A percentile compares a stretch with the other conserved stretches of the same genome.
Evolutionary conservation across 257 asterid genomes (phyloP).

Genomic region (Nicotiana benthamiana): DNA sequence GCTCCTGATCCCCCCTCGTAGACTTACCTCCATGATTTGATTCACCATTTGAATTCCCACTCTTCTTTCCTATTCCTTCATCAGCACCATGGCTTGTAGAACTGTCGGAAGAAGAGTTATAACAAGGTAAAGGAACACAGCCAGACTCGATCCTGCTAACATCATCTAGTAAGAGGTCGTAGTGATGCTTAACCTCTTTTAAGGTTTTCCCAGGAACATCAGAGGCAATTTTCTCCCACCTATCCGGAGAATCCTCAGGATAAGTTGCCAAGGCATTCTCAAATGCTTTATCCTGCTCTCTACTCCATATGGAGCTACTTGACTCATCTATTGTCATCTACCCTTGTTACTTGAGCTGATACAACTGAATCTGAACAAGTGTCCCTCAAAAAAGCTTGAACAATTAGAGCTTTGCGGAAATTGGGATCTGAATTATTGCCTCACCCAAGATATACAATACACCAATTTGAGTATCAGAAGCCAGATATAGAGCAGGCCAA

Average conservation of each 20-base stretch:
- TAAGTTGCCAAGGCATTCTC: conserved; percentile 74
- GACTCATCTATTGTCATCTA: conserved; percentile 65
- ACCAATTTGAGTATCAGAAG: conserved; percentile 14
- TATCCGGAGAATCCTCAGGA: conserved; percentile 50
- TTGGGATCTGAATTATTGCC: background rate
- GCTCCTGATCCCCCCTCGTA: conserved; percentile 72
- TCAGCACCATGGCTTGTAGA: conserved; percentile 42
- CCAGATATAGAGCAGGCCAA: conserved; percentile 24
- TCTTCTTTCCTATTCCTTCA: conserved; percentile 44
- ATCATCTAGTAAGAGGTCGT: conserved; percentile 67
- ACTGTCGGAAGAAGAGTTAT: conserved; percentile 55
- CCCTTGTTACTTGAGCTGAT: conserved; percentile 8
- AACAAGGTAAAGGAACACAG: conserved; percentile 55
- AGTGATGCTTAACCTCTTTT: conserved; percentile 68
- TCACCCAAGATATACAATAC: background rate
- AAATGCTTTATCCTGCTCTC: conserved; percentile 72
- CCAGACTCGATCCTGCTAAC: conserved; percentile 69
- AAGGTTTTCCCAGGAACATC: conserved; percentile 69
- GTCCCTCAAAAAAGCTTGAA: background rate
- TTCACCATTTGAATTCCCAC: conserved; percentile 40
- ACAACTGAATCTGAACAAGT: background rate
- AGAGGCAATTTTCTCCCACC: conserved; percentile 79
- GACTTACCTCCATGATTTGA: conserved; percentile 52
- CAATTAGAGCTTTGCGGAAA: background rate
- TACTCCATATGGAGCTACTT: conserved; percentile 62